Evolutionary conservation across 1,284 basidiomycete species (phyloP).

Genomic region (Moniliophthora roreri): DNA sequence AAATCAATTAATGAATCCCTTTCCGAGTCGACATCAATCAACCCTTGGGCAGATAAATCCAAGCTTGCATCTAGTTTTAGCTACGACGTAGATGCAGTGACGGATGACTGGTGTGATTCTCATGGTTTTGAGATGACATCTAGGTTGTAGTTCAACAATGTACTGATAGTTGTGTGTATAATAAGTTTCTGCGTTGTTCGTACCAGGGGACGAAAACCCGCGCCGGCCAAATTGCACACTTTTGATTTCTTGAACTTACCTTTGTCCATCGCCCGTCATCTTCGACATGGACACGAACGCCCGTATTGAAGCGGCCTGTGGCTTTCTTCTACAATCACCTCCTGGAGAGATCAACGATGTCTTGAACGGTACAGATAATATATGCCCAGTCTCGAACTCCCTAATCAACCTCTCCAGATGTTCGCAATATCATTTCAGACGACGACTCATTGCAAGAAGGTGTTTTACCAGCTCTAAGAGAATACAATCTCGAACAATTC

Average conservation of each 20-base stretch:
- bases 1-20: not conserved
- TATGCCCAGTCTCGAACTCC: not conserved
- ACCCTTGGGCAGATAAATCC: not conserved
- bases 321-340: constrained; percentile 85
- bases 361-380: constrained; percentile 67
- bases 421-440: constrained; percentile 84
- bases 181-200: no score
- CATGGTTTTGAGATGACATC: not conserved
- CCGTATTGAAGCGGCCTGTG: constrained; percentile 69
- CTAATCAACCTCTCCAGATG: constrained; percentile 50
- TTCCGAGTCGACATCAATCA: not conserved
- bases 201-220: no score
- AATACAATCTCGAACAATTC: constrained; percentile 87
- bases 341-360: constrained; percentile 97
- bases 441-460: constrained; percentile 79
- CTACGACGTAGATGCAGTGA: not conserved
- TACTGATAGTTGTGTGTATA: no score
- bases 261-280: not conserved
- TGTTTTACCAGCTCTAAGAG: constrained; percentile 71
- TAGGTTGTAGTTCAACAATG: no score
- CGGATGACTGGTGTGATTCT: not conserved
- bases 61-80: not conserved
- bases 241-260: not conserved
- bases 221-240: no score
- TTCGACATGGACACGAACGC: constrained; percentile 59